Evolutionary conservation across 352 stramenopile genomes (phyloP), one percentile per base, ranked within the genome.

Genomic region (Globisporangium recalcitrans): DNA sequence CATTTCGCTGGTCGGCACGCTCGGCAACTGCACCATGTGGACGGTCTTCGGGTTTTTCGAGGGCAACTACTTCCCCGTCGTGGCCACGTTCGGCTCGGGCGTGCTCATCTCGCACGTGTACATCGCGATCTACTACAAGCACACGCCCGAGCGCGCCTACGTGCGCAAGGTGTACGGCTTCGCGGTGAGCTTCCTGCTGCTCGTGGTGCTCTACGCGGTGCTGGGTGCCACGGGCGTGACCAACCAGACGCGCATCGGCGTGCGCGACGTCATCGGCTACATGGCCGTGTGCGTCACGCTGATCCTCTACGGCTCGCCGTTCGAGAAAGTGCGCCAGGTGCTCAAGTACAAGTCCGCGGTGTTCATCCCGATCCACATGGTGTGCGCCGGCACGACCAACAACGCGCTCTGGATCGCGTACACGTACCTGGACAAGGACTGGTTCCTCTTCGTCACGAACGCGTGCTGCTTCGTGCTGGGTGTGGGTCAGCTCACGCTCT

Each of bases 361-460:
- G 34, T 78, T 80, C 66, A 71, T 88, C 38, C 70, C 74, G 16
- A 78, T 86, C 46, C 68, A 84, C 66, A 80, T 88, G 70, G 69
- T 88, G 19, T 55, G 67, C 48, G 74, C 73, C 11, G 76, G 74
- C 47, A 77, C 71, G 22, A 69, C 76, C 65, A 88, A 82, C 69
- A 86, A 85, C 66, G 52, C 67, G 16, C 70, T 82, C 58, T 86
- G 78, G 76, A 72, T 85, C 65, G 69, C 62, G 21, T 85, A 85
- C 73, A 72, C 66, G 19, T 54, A 59, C 4, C 65, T 87, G 52
- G 63, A 68, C 22, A 44, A 53, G 0, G 58, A 82, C 27, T 80
- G 69, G 77, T 80, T 88, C 59, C 69, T 88, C 52, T 81, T 88
- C 58, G 67, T 70, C 22, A 77, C 76, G n/a, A 85, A 85, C 58